Percentiles rank a stretch among this genome's conserved stretches.
phyloP scores from a whole-genome alignment of 805 yeast genomes.

The Kurtzmaniella fragi region DNA sequence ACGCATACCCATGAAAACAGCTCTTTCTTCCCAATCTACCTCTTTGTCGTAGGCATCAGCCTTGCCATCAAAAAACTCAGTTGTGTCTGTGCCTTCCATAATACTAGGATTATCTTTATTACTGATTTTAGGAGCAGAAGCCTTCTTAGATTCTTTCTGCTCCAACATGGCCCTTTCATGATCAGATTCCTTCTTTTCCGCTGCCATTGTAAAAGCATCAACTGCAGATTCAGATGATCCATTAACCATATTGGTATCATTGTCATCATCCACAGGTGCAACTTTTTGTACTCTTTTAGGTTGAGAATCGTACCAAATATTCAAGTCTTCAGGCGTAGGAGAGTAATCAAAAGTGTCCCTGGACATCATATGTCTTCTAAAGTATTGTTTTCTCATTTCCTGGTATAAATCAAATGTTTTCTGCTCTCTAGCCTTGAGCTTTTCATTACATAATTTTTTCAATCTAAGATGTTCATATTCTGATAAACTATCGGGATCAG shows the following conservation, averaged over 20 bases:
- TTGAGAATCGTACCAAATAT: slow-evolving; percentile 35
- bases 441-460: slow-evolving; percentile 53
- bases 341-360: slow-evolving; percentile 24
- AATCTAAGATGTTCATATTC: slow-evolving; percentile 64
- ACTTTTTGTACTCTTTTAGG: slow-evolving; percentile 17
- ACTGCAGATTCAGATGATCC: slow-evolving; percentile 2
- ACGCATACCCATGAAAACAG: slow-evolving; percentile 55
- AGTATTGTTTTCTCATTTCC: slow-evolving; percentile 42
- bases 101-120: slow-evolving; percentile 41
- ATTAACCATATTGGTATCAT: no score
- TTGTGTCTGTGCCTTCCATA: slow-evolving; percentile 74
- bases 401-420: slow-evolving; percentile 56
- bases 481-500: slow-evolving; percentile 36
- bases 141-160: slow-evolving; percentile 7
- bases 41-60: slow-evolving; percentile 80
- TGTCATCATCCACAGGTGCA: slow-evolving; percentile 20
- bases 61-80: slow-evolving; percentile 67
- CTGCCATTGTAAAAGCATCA: slow-evolving; percentile 3
- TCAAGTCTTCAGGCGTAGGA: slow-evolving; percentile 38
- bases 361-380: slow-evolving; percentile 32
- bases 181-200: slow-evolving; percentile 6
- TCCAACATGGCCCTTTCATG: slow-evolving; percentile 7
- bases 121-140: slow-evolving; percentile 16
- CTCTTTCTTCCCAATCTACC: slow-evolving; percentile 68
- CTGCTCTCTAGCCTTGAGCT: slow-evolving; percentile 59